Base-by-base conservation (phyloP, 306 rosid species). In the Rosa chinensis region DNA sequence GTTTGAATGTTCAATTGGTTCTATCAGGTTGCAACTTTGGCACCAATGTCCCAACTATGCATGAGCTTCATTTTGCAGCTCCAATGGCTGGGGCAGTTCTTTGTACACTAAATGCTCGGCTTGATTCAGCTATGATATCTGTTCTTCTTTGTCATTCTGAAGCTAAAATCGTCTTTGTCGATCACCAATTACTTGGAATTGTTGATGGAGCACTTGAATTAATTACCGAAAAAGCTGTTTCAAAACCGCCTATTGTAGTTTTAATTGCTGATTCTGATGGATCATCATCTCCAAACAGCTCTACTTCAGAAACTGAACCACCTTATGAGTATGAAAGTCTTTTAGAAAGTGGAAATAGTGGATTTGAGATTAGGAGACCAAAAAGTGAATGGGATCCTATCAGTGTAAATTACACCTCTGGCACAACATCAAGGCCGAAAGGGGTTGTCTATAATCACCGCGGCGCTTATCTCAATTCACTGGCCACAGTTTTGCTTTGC, bases 31-130 rank as follows among this genome's bases (percentile, higher is more conserved):
- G 97, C 97, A 52, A 89, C 87, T 5, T 74, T 94, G 59, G 87
- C 90, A 2, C 98, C 97, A 2, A 94, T 86, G 87, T 89, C 66
- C 97, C 97, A 48, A 95, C 98, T 69, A 90, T 92, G 97, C 88
- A 88, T 78, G 98, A 94, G 89, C 84, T 94, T n/a, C 98, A 94
- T 77, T 94, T 94, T 77, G 93, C 95, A 68, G 97, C 88, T 49
- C 98, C 97, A 76, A 94, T 94, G 97, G 90, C 97, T 0, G 98
- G 97, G 59, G 97, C 90, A 67, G 77, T 94, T 82, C 86, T 94
- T 18, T 89, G 97, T 43, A 85, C 93, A 20, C 88, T 94, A 55
- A 94, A 94, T 73, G 35, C 89, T 8, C 97, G 97, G 67, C 85
- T 81, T 16, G 93, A 92, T 62, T 88, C 89, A 20, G 44, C 88